Percentiles rank a stretch among this genome's conserved stretches.
Conservation (phyloP, 345 rosid species). For the Pistacia vera region DNA sequence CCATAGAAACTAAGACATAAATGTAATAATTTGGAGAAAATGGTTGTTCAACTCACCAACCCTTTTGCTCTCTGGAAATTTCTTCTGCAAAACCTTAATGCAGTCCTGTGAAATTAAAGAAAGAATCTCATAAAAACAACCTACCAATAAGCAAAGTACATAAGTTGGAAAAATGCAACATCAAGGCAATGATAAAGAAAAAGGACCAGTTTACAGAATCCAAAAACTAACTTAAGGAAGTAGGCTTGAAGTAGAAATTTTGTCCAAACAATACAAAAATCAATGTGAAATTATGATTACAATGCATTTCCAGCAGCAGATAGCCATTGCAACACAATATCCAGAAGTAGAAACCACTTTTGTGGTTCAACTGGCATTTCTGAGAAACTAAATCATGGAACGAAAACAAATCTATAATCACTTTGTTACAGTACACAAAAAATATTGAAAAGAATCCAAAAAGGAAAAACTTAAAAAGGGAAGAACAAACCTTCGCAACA, state of each 20-base stretch:
- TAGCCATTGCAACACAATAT: too few species aligned
- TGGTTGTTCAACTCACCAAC: conserved; percentile 68
- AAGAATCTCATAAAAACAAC: not conserved
- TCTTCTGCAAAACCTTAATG: conserved; percentile 68
- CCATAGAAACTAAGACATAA: not conserved
- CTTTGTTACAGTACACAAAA: not conserved
- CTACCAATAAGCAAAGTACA: not conserved
- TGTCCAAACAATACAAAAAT: too few species aligned
- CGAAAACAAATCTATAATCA: too few species aligned
- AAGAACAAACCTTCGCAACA: conserved; percentile 71
- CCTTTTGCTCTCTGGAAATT: conserved; percentile 93
- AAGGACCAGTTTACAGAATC: not conserved
- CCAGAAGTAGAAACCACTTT: too few species aligned
- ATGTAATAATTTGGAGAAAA: not conserved
- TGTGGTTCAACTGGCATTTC: too few species aligned
- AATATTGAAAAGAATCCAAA: conserved; percentile 2
- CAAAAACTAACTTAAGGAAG: too few species aligned
- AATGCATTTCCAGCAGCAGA: too few species aligned
- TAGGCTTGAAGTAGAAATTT: too few species aligned
- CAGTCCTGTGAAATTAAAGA: conserved; percentile 61
- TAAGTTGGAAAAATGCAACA: not conserved
- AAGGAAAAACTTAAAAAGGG: not conserved
- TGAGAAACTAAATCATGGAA: too few species aligned
- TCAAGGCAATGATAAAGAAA: not conserved
- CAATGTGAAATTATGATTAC: too few species aligned